These are phyloP conservation scores for Huntiella omanensis DNA, from an alignment of 2,329 filamentous ascomycete species.

Conservation along the genomic window DNA sequence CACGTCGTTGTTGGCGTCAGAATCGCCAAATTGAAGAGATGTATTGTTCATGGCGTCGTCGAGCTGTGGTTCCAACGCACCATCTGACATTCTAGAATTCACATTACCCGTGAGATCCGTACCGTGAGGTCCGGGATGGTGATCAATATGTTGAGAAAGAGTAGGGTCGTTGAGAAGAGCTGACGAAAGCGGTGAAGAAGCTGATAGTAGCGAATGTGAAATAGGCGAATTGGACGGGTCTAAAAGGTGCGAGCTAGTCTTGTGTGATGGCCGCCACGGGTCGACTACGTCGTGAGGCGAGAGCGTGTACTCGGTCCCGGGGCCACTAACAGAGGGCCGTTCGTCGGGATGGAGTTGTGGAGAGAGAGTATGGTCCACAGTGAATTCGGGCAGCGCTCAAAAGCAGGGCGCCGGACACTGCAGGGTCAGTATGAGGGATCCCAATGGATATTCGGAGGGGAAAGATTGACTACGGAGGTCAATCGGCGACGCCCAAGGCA, in stretches of 20 bases:
- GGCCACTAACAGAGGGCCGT: slow-evolving; percentile 8
- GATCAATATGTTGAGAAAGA: slow-evolving; percentile 1
- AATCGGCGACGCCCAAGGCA: not conserved
- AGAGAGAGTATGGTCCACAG: slow-evolving; percentile 11
- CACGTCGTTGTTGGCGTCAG: slow-evolving; percentile 6
- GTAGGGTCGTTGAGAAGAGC: slow-evolving; percentile 6
- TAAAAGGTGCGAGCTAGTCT: slow-evolving; percentile 4
- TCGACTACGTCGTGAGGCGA: not conserved
- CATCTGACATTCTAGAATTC: slow-evolving; percentile 6
- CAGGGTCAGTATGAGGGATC: not conserved
- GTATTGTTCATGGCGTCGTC: slow-evolving; percentile 5
- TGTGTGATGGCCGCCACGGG: not conserved
- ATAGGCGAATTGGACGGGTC: slow-evolving; percentile 5
- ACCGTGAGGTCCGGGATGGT: not conserved
- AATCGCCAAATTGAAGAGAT: slow-evolving; percentile 13
- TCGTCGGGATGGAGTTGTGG: slow-evolving; percentile 11
- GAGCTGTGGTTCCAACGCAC: slow-evolving; percentile 5
- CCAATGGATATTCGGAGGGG: not conserved
- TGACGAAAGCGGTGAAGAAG: slow-evolving; percentile 7
- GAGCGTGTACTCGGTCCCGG: slow-evolving; percentile 3
- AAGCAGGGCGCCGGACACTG: slow-evolving; percentile 11
- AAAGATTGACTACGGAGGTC: not conserved
- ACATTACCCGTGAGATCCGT: slow-evolving; percentile 7
- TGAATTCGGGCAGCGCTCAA: slow-evolving; percentile 9
- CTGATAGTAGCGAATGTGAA: slow-evolving; percentile 7